phyloP scores from a whole-genome alignment of 495 filamentous ascomycete species.

The Lophium mytilinum region DNA sequence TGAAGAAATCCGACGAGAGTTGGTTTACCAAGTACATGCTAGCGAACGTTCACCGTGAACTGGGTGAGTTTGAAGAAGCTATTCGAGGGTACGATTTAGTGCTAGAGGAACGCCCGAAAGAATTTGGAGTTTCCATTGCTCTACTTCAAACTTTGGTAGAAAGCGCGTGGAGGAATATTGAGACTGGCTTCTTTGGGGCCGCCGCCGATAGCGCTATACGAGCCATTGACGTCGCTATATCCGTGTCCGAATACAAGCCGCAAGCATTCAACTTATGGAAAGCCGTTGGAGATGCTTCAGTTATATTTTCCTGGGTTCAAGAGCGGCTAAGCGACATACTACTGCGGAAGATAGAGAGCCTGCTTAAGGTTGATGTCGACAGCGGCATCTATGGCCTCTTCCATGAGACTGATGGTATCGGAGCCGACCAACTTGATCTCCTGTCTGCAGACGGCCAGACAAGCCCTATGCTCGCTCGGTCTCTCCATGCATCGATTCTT shows the following conservation, averaged over 20 bases:
- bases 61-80: conserved; percentile 80
- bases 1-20: conserved; percentile 45
- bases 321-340: conserved; percentile 53
- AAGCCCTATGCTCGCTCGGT: conserved; percentile 42
- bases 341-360: conserved; percentile 38
- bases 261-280: conserved; percentile 95
- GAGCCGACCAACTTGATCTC: conserved; percentile 37
- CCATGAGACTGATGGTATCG: conserved; percentile 63
- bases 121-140: conserved; percentile 81
- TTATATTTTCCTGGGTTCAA: conserved; percentile 72
- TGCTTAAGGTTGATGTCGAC: conserved; percentile 43
- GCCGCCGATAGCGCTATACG: conserved; percentile 57
- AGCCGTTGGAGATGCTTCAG: conserved; percentile 79
- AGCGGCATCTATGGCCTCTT: conserved; percentile 50
- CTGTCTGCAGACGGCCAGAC: conserved; percentile 28
- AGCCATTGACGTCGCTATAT: conserved; percentile 47
- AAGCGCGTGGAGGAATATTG: conserved; percentile 64
- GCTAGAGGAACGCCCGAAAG: conserved; percentile 52
- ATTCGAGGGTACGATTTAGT: conserved; percentile 67
- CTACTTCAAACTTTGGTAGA: conserved; percentile 81
- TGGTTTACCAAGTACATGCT: conserved; percentile 98
- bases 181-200: conserved; percentile 76
- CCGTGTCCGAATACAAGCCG: conserved; percentile 43
- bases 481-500: conserved; percentile 62
- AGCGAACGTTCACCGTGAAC: conserved; percentile 87